Evolutionary conservation across 305 asterid genomes (phyloP), one percentile per base, ranked within the genome.

Genomic region (Fraxinus nigra): DNA sequence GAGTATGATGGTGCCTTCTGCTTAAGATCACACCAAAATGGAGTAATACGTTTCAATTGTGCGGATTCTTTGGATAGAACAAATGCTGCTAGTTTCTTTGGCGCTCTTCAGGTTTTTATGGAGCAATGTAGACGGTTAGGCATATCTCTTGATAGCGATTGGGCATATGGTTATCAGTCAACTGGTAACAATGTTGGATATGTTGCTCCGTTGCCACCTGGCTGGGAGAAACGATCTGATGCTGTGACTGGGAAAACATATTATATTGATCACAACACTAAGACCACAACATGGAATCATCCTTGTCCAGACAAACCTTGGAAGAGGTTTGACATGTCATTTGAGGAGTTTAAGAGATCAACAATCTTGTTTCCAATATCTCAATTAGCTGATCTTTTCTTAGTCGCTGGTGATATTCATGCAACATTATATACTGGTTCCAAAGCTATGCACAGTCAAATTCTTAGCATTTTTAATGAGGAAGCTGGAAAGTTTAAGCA

Each of bases 281-380:
- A 94, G 91, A 96, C 98, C 40, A 96, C 99, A 9, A 94, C 99
- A 78, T 96, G 99, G 99, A 91, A 87, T 82, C 99, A 96, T 90
- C 99, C 99, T 69, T 96, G 97, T 89, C 99, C 99, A 40, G 99
- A 96, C 85, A 96, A 93, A 88, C 99, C 99, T 33, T 96, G 99
- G 99, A 94, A 93, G 88, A 91, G 99, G 91, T 94, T 96, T 87
- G 98, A 96, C 88, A 96, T 94, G 99, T 89, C 91, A 34, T 96
- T 96, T 90, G 98, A 96, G 81, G 99, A 96, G 86, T 96, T 96
- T 83, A 96, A 93, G 92, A 92, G 98, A 86, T 93, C 98, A 73
- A 94, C 99, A 34, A 96, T 96, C 89, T 86, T 96, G 78, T 91
- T 97, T 51, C 99, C 99, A 79, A 88, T 96, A 65, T 87, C 95